Evolutionary conservation across 768 basidiomycete genomes (phyloP), one percentile per base, ranked within the genome.

Genomic region (Astraeus odoratus): DNA sequence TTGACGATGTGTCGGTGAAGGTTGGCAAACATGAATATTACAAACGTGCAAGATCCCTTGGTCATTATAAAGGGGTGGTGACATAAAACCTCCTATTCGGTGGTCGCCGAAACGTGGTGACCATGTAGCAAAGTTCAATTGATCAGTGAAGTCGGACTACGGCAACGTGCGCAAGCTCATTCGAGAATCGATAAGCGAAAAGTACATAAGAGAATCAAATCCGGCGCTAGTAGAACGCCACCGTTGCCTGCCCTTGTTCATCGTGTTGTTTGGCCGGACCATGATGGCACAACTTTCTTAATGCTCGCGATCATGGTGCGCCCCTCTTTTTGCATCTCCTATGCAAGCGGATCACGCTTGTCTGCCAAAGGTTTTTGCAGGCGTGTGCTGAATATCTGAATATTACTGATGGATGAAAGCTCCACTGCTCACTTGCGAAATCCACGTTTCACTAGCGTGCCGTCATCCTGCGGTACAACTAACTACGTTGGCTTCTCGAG

Each of bases 1-100:
- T 62, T 61, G 47, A 61, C 59, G 41, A 66, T 60, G 39, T 59
- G 53, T 65, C 63, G 63, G 53, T 57, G 59, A 66, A 65, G 63
- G 50, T 55, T 33, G 47, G 43, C 42, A 51, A 52, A 61, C 54
- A 48, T 61, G 44, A 3, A 46, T 43, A 50, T 49, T 46, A 42
- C 52, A 51, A 55, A 46, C 35, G 6, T 44, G 36, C 41, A 33
- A 47, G 52, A 43, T 41, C 38, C 48, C 43, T 19, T 41, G 39
- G 39, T 26, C 35, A 18, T 50, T 53, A 37, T 39, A 23, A 39
- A 25, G 22, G 12, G 16, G 52, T 58, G 37, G 25, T 44, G 42
- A 45, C 27, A 18, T 41, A 10, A 30, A 16, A 26, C 26, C 27
- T 26, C n/a, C 29, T 27, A 41, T 16, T 16, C 9, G 39, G 27